A percentile compares a stretch with the other conserved stretches of the same genome.
Evolutionary conservation across 345 rosid genomes (phyloP).

Genomic region (Salix udensis): DNA sequence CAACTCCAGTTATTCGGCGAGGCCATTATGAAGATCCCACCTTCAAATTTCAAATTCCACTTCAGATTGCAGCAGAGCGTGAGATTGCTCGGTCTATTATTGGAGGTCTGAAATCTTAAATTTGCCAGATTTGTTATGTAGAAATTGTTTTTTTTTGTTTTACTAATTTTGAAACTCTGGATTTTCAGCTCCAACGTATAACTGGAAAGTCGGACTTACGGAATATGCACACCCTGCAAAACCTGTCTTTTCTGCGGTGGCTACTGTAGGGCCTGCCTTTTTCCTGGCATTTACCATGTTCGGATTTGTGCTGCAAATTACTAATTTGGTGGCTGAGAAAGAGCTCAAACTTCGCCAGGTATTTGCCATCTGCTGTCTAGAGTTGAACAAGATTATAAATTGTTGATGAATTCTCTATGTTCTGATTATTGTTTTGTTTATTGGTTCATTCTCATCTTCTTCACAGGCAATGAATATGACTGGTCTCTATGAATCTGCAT

Average conservation of each 20-base stretch:
- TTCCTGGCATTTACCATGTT: constrained; percentile 93
- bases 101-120: constrained; percentile 45
- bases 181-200: constrained; percentile 47
- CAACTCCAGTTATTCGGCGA: constrained; percentile 47
- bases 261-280: constrained; percentile 60
- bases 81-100: constrained; percentile 78
- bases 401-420: not conserved
- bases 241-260: constrained; percentile 39
- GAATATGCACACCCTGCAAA: constrained; percentile 81
- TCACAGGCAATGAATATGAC: constrained; percentile 78
- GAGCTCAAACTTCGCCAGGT: constrained; percentile 99
- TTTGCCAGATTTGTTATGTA: not conserved
- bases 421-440: not conserved
- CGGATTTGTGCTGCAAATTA: constrained; percentile 76
- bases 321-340: constrained; percentile 73
- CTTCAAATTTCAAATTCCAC: constrained; percentile 80
- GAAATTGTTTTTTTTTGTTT: not conserved
- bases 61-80: constrained; percentile 91
- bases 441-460: constrained; percentile 7
- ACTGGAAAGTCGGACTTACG: constrained; percentile 74
- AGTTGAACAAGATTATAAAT: constrained; percentile 1
- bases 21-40: constrained; percentile 77
- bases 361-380: constrained; percentile 3
- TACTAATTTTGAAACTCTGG: too few relatives aligned
- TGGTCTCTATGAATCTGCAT: constrained; percentile 88